Evolutionary conservation across 2,329 filamentous ascomycete genomes (phyloP), one percentile per base, ranked within the genome.

Genomic region (Orbilia oligospora): DNA sequence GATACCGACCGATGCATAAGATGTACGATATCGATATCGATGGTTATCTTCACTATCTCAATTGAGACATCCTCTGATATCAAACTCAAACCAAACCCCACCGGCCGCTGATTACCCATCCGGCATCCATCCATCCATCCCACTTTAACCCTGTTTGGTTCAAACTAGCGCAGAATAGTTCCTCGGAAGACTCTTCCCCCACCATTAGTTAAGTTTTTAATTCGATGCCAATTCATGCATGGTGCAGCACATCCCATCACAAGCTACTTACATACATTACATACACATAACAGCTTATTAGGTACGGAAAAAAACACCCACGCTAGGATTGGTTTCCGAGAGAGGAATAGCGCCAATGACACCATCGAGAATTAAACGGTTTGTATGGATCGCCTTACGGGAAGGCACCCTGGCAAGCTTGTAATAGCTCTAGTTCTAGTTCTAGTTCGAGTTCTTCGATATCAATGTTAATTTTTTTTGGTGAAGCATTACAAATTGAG

Each of bases 301-400:
- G 22, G 46, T 48, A 5, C 20, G 20, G 20, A 61, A 27, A 44
- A 61, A 61, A 20, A 36, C 5, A 36, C 53, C 53, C 53, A 58
- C 53, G 53, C 30, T 58, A 41, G 4, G n/a, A 58, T 58, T n/a
- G n/a, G n/a, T n/a, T 58, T 20, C 53, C 30, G 3, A 27, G 2
- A 3, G 6, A 9, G 48, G 68, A 6, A n/a, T 63, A 68, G 71
- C 71, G 53, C 44, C 64, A 64, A 75, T 75, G 53, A 75, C 53
- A 53, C 48, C 64, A 75, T 75, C 56, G 24, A 27, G 18, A 44
- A 53, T 68, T 27, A 46, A 10, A 18, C n/a, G 8, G 22, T 0
- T 67, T 27, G 1, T 55, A 22, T 53, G 33, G 49, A 30, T 33
- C 36, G 49, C 65, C 49, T 44, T 46, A 27, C 49, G 27, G 48